Conservation (phyloP, 257 asterid genomes). For the Cruciata laevipes region DNA sequence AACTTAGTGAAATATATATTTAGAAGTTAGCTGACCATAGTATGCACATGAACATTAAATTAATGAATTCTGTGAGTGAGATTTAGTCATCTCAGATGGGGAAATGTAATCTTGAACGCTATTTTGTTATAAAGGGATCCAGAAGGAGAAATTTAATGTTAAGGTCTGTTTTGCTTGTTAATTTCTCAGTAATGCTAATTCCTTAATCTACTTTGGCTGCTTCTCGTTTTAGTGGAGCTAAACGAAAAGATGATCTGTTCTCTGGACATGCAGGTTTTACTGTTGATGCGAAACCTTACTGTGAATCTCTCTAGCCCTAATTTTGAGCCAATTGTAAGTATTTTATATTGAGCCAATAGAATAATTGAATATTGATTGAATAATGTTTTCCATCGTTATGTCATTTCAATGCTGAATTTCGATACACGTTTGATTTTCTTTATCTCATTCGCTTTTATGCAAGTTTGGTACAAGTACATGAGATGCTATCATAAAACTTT, state of each 20-base stretch:
- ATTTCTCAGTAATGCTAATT: not conserved
- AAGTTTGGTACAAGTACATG: not conserved
- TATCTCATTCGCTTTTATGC: not conserved
- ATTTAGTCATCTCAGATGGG: not conserved
- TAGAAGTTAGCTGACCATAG: not conserved
- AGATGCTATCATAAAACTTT: not conserved
- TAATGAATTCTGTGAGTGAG: not conserved
- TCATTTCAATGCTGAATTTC: not conserved
- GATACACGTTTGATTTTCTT: not conserved
- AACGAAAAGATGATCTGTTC: not conserved
- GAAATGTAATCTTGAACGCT: not conserved
- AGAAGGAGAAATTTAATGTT: not conserved
- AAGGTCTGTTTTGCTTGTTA: not conserved
- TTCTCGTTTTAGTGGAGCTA: not conserved
- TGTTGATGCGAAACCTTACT: slow-evolving; percentile 84
- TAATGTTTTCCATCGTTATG: not conserved
- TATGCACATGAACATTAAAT: not conserved
- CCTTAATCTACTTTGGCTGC: not conserved
- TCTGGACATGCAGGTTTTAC: slow-evolving; percentile 62
- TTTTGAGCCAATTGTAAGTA: slow-evolving; percentile 76
- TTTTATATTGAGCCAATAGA: slow-evolving; percentile 5
- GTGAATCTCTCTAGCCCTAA: slow-evolving; percentile 81
- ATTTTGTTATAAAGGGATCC: not conserved
- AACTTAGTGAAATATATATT: too few relatives aligned
- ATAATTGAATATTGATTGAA: not conserved